Base-by-base conservation (phyloP, 75 land plant species). In the Gnetum montanum region DNA sequence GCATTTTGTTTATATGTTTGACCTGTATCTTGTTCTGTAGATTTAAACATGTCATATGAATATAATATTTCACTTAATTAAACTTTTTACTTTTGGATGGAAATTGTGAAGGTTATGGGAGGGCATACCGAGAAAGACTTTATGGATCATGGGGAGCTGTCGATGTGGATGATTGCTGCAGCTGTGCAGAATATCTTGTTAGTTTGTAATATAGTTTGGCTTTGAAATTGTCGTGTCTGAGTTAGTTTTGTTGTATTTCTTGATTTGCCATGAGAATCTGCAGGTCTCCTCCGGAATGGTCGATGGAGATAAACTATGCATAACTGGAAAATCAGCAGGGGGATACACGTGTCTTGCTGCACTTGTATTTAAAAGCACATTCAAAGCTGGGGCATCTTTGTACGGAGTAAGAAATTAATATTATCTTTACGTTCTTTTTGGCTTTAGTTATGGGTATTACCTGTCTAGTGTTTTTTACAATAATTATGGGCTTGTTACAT, bases 371-470 rank as follows among this genome's bases (percentile, higher is more conserved):
- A 75, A 48, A 56, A 58, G 83, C 2, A 89, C 83, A 49, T 94
- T 94, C 61, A 82, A 83, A 59, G 91, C 96, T 57, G 98, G 98
- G 59, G 86, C 87, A 63, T 90, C 96, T 8, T 62, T 85, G 58
- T 94, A 70, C 73, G 98, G 98, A 58, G 98, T 94, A 74, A 75
- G 81, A n/a, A n/a, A n/a, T n/a, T n/a, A n/a, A n/a, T n/a, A n/a
- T n/a, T n/a, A n/a, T n/a, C 60, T 26, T 16, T 59, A 30, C 22
- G 12, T 54, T 5, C 57, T 54, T 35, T n/a, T n/a, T n/a, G n/a
- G n/a, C n/a, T n/a, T n/a, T n/a, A n/a, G n/a, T n/a, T n/a, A n/a
- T n/a, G n/a, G n/a, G n/a, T n/a, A n/a, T n/a, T n/a, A n/a, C n/a
- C n/a, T n/a, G n/a, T n/a, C n/a, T n/a, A n/a, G n/a, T n/a, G n/a